Evolutionary conservation across 2,329 filamentous ascomycete genomes (phyloP).

Genomic region (Cordyceps sp.): DNA sequence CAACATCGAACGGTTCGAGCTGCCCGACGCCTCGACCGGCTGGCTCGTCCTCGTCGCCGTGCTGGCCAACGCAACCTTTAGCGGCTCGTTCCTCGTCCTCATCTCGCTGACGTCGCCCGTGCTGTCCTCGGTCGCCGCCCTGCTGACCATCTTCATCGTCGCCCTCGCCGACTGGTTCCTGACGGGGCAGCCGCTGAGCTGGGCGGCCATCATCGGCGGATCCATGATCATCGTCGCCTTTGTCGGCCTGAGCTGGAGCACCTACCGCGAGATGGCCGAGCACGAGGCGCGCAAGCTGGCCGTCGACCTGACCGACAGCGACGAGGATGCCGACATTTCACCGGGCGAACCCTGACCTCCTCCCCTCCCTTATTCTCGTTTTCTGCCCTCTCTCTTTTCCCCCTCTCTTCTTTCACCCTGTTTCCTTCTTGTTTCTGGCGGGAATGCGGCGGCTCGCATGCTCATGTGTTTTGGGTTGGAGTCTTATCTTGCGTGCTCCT

Average conservation of each 20-base stretch:
- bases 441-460: too few relatives aligned
- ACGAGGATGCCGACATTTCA: conserved; percentile 29
- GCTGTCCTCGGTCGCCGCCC: conserved; percentile 75
- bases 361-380: too few relatives aligned
- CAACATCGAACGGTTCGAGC: conserved; percentile 66
- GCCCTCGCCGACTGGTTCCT: conserved; percentile 80
- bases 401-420: too few relatives aligned
- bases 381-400: too few relatives aligned
- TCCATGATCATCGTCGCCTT: conserved; percentile 80
- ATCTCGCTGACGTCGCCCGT: conserved; percentile 90
- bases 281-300: conserved; percentile 46
- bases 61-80: conserved; percentile 78
- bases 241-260: conserved; percentile 73
- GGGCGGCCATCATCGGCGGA: conserved; percentile 67
- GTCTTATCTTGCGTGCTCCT: too few relatives aligned
- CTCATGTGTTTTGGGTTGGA: too few relatives aligned
- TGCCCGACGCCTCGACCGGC: conserved; percentile 63
- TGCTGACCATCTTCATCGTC: conserved; percentile 94
- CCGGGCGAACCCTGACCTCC: too few relatives aligned
- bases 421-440: too few relatives aligned
- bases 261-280: conserved; percentile 83
- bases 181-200: conserved; percentile 59
- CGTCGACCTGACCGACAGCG: conserved; percentile 28
- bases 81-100: conserved; percentile 79
- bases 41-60: conserved; percentile 69